Conservation (phyloP, 805 yeast species). For the Starmerella sp. region DNA sequence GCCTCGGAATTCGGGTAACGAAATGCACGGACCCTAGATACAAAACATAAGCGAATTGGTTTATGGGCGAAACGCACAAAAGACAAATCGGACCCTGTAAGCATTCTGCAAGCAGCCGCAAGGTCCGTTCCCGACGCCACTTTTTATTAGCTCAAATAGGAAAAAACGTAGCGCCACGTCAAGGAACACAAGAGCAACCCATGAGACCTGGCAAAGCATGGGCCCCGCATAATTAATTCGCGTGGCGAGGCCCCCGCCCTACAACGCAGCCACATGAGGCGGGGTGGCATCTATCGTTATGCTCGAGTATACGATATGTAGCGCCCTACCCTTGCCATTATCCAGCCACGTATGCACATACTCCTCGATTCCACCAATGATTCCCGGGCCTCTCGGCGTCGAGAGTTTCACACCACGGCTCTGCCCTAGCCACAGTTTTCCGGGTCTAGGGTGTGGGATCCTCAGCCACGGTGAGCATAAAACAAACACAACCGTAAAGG, state of each 20-base stretch:
- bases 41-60: neutral
- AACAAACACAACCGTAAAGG: no score
- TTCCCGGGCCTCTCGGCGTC: neutral
- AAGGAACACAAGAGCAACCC: neutral
- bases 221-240: neutral
- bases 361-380: neutral
- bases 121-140: neutral
- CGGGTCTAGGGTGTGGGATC: neutral
- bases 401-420: neutral
- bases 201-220: neutral
- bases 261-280: neutral
- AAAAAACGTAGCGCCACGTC: neutral
- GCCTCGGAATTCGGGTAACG: no score
- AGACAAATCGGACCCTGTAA: neutral
- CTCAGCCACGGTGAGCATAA: neutral
- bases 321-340: neutral
- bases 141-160: neutral
- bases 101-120: neutral
- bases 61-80: neutral
- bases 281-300: neutral
- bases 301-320: neutral
- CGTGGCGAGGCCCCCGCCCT: neutral
- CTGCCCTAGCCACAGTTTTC: neutral
- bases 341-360: neutral
- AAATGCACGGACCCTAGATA: neutral